Percentiles rank a stretch among this genome's conserved stretches.
These are phyloP conservation scores for Clathrospora elynae DNA, from an alignment of 2,329 filamentous ascomycete species.

Conservation along the genomic window DNA sequence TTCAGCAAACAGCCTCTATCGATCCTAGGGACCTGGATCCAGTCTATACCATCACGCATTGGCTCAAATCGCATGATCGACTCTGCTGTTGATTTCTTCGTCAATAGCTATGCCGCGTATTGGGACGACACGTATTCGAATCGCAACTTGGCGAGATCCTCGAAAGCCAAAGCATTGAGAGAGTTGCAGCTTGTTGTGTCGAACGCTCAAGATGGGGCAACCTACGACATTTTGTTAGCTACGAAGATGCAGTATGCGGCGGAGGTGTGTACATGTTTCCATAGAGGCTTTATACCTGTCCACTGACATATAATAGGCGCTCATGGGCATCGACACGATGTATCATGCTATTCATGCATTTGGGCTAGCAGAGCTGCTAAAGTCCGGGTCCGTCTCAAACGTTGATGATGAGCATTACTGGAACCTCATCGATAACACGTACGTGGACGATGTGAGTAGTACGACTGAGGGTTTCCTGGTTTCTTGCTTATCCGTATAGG, in stretches of 20 bases:
- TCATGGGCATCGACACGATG: slow-evolving; percentile 33
- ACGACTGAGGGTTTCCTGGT: background rate
- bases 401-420: slow-evolving; percentile 38
- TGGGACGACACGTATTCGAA: slow-evolving; percentile 29
- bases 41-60: slow-evolving; percentile 36
- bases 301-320: slow-evolving; percentile 23
- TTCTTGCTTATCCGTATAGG: slow-evolving; percentile 24
- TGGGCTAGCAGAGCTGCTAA: slow-evolving; percentile 36
- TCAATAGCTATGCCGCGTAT: slow-evolving; percentile 30
- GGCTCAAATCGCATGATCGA: slow-evolving; percentile 34
- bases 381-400: slow-evolving; percentile 23
- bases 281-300: background rate
- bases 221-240: slow-evolving; percentile 34
- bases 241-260: slow-evolving; percentile 40
- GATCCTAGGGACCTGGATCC: slow-evolving; percentile 36
- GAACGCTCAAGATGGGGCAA: slow-evolving; percentile 14
- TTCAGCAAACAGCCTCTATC: slow-evolving; percentile 25
- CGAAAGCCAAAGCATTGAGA: slow-evolving; percentile 34
- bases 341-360: slow-evolving; percentile 38
- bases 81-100: slow-evolving; percentile 35
- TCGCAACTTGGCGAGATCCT: slow-evolving; percentile 20
- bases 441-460: slow-evolving; percentile 40
- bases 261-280: slow-evolving; percentile 20
- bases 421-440: slow-evolving; percentile 41
- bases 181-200: slow-evolving; percentile 30